A percentile compares a stretch with the other conserved stretches of the same genome.
phyloP scores from a whole-genome alignment of 768 basidiomycete species.

The Lentinula sp. region DNA sequence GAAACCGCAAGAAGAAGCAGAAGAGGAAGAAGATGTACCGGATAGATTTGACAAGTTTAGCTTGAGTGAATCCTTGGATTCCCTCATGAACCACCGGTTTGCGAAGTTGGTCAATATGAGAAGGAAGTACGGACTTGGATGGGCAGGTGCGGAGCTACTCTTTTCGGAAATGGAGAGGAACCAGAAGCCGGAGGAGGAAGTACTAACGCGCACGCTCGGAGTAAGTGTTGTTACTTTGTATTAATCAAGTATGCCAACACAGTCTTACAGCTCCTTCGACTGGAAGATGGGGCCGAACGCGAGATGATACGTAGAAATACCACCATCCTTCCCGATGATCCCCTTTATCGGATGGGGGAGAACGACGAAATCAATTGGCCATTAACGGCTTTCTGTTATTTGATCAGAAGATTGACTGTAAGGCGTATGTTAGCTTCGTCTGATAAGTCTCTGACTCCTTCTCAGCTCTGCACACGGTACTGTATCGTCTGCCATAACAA shows the following conservation, averaged over 20 bases:
- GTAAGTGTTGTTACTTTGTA: conserved; percentile 17
- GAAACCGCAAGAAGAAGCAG: conserved; percentile 14
- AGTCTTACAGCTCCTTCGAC: conserved; percentile 21
- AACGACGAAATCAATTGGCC: conserved; percentile 47
- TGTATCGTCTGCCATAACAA: conserved; percentile 73
- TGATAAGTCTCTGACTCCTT: not conserved
- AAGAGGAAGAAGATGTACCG: conserved; percentile 27
- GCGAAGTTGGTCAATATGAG: conserved; percentile 47
- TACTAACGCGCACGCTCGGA: conserved; percentile 25
- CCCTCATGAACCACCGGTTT: conserved; percentile 52
- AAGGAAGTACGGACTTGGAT: conserved; percentile 48
- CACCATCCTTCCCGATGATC: conserved; percentile 45
- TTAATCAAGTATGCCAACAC: not conserved
- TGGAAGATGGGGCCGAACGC: conserved; percentile 40
- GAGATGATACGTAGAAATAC: conserved; percentile 29
- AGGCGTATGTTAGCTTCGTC: conserved; percentile 9
- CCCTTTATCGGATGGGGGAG: conserved; percentile 26
- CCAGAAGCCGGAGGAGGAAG: conserved; percentile 33
- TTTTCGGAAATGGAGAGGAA: conserved; percentile 35
- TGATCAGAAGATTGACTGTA: conserved; percentile 58
- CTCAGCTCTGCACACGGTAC: conserved; percentile 58
- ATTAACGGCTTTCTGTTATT: conserved; percentile 57
- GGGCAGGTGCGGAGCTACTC: conserved; percentile 64
- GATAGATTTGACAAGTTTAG: conserved; percentile 54
- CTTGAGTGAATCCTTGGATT: conserved; percentile 57